Percentiles rank a stretch among this genome's conserved stretches.
phyloP scores from a whole-genome alignment of 208 protist genomes.

The Tritrichomonas foetus region DNA sequence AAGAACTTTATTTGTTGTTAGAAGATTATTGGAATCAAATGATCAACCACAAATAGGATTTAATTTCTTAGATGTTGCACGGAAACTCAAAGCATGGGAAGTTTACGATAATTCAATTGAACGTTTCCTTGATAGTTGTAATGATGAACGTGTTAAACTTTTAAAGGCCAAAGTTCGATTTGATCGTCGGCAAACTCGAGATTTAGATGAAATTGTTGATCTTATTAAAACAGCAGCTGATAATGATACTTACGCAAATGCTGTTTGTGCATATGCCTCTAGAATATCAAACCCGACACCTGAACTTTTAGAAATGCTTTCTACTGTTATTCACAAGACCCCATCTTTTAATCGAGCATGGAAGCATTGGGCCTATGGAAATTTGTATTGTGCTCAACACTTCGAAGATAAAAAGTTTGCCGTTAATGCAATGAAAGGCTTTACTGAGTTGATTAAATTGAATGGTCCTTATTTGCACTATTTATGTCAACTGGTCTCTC shows the following conservation, averaged over 20 bases:
- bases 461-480: not conserved
- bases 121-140: not conserved
- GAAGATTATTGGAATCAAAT: too few relatives aligned
- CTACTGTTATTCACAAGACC: not conserved
- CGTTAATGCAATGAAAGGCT: conserved; percentile 15
- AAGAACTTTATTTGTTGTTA: too few relatives aligned
- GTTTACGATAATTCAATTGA: not conserved
- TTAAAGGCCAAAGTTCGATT: not conserved
- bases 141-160: not conserved
- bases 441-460: not conserved
- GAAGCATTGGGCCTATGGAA: not conserved
- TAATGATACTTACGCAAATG: not conserved
- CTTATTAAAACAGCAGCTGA: not conserved
- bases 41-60: too few relatives aligned
- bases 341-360: not conserved
- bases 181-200: not conserved
- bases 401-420: not conserved
- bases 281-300: not conserved
- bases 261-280: not conserved
- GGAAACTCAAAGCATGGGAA: not conserved
- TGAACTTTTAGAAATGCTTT: not conserved
- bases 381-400: not conserved
- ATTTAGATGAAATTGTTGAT: not conserved
- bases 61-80: not conserved
- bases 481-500: not conserved